Evolutionary conservation across 2,329 filamentous ascomycete species (phyloP).

Genomic region (Colletotrichum trifolii): DNA sequence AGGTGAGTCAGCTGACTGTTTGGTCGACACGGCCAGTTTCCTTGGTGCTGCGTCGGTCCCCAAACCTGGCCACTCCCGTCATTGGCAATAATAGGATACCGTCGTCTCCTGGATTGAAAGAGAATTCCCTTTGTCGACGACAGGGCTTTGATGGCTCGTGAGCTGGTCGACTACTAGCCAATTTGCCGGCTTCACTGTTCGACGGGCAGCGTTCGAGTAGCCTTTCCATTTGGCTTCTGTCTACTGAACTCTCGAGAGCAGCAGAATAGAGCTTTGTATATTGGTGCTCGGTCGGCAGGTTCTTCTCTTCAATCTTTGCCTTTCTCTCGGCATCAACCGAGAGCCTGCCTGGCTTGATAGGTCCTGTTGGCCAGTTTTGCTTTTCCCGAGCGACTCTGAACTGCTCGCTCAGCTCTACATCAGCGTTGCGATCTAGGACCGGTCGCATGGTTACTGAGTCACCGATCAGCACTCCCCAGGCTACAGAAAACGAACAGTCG

Average conservation of each 20-base stretch:
- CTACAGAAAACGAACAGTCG: no score
- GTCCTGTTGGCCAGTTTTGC: constrained; percentile 10
- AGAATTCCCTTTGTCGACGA: constrained; percentile 42
- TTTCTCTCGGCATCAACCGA: background rate
- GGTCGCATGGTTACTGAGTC: constrained; percentile 30
- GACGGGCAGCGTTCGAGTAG: no score
- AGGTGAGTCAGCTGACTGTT: no score
- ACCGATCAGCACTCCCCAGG: background rate
- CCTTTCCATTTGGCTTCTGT: no score
- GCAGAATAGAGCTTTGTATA: no score
- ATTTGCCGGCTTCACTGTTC: no score
- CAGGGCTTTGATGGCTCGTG: background rate
- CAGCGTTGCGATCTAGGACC: constrained; percentile 21
- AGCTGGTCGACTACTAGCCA: background rate
- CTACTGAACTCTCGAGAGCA: no score
- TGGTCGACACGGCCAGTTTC: no score
- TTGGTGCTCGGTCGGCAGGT: no score
- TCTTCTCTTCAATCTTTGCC: no score
- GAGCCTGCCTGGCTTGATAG: constrained; percentile 24
- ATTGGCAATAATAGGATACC: constrained; percentile 5
- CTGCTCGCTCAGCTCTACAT: constrained; percentile 28
- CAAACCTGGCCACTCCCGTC: no score
- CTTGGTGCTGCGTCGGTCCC: no score
- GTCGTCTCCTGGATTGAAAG: constrained; percentile 44
- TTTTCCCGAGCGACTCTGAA: constrained; percentile 12